phyloP scores from a whole-genome alignment of 2,329 filamentous ascomycete species.

The Helotiales sp. region DNA sequence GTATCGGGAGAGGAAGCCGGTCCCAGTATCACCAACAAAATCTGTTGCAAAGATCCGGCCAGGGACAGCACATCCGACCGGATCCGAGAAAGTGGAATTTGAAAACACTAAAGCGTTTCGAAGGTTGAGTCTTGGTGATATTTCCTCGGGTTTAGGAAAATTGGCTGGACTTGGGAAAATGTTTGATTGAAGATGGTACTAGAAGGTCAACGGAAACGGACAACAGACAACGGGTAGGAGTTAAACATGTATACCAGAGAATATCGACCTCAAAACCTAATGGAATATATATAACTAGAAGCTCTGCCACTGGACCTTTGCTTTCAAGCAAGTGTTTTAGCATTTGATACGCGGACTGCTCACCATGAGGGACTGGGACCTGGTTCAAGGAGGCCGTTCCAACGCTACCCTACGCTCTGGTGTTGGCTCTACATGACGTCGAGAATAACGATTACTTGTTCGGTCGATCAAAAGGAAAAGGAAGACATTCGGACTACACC shows the following conservation, averaged over 20 bases:
- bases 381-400: too few species aligned
- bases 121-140: slow-evolving; percentile 36
- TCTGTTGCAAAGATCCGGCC: slow-evolving; percentile 13
- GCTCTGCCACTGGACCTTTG: not conserved
- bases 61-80: slow-evolving; percentile 9
- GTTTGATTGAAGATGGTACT: slow-evolving; percentile 14
- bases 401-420: not conserved
- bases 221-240: slow-evolving; percentile 1
- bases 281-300: not conserved
- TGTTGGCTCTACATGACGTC: not conserved
- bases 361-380: too few species aligned
- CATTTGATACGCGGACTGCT: too few species aligned
- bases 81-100: not conserved
- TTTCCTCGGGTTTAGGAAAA: slow-evolving; percentile 28
- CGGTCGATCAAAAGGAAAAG: slow-evolving; percentile 11
- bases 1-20: slow-evolving; percentile 6
- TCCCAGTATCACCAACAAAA: not conserved
- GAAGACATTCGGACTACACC: slow-evolving; percentile 21
- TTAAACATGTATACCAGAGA: slow-evolving; percentile 11
- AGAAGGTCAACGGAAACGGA: not conserved
- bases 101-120: slow-evolving; percentile 20
- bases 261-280: slow-evolving; percentile 6
- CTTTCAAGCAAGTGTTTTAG: too few species aligned
- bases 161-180: slow-evolving; percentile 14
- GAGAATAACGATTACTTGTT: not conserved